Conservation (phyloP, 805 yeast genomes). For the Candida tibetensis region DNA sequence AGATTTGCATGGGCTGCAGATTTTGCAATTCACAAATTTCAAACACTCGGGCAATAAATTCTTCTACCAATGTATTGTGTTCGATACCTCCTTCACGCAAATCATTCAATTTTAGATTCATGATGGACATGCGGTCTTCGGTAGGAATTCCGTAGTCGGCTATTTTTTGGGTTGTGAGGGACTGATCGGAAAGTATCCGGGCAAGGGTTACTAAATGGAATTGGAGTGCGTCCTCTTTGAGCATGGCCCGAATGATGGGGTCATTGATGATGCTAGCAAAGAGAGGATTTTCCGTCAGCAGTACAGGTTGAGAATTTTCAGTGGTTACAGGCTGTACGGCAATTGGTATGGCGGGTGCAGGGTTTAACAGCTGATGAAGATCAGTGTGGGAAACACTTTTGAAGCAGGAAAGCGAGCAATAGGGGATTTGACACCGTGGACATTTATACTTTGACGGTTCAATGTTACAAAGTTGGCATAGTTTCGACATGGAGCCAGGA, state of each 20-base stretch:
- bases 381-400: conserved; percentile 43
- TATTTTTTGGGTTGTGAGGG: conserved; percentile 46
- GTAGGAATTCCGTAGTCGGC: conserved; percentile 12
- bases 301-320: not conserved
- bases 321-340: not conserved
- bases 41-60: conserved; percentile 49
- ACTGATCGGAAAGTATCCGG: conserved; percentile 46
- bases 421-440: conserved; percentile 46
- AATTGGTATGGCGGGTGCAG: not conserved
- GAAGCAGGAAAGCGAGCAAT: conserved; percentile 63
- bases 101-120: conserved; percentile 57
- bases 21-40: conserved; percentile 9
- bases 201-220: conserved; percentile 52
- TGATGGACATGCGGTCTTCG: conserved; percentile 58
- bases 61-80: conserved; percentile 67
- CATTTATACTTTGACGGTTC: conserved; percentile 52
- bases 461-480: conserved; percentile 39
- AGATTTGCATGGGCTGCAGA: conserved; percentile 13
- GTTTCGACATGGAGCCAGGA: conserved; percentile 1
- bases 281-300: conserved; percentile 15
- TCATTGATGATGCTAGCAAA: conserved; percentile 37
- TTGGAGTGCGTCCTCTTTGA: conserved; percentile 53
- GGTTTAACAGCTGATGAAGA: not conserved
- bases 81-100: conserved; percentile 64
- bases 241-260: conserved; percentile 41